Evolutionary conservation across 805 yeast species (phyloP).

Genomic region (Spathaspora gorwiae): DNA sequence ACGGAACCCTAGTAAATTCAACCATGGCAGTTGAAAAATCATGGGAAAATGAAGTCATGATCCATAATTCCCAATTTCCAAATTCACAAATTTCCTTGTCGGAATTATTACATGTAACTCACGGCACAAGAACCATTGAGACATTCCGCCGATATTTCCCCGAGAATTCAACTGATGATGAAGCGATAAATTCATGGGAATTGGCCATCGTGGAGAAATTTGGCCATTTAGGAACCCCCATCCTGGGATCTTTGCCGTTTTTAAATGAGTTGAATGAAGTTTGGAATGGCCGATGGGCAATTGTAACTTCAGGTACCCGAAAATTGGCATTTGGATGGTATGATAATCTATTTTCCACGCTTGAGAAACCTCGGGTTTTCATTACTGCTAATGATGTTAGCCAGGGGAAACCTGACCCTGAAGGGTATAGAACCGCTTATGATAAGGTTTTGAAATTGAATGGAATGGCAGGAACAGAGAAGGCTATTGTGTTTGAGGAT

Average conservation of each 20-base stretch:
- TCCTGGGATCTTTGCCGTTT: slow-evolving; percentile 11
- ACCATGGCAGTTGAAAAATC: slow-evolving; percentile 14
- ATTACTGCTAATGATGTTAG: slow-evolving; percentile 18
- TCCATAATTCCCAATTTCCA: slow-evolving; percentile 12
- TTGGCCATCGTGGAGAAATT: slow-evolving; percentile 10
- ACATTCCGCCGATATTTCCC: slow-evolving; percentile 12
- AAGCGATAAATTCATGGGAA: slow-evolving; percentile 9
- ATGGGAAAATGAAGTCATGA: slow-evolving; percentile 11
- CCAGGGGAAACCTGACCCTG: slow-evolving; percentile 18
- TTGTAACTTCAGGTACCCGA: slow-evolving; percentile 17
- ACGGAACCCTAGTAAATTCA: slow-evolving; percentile 17
- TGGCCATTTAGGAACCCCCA: slow-evolving; percentile 14
- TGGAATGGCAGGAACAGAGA: neutral
- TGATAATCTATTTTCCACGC: slow-evolving; percentile 5
- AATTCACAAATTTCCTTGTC: slow-evolving; percentile 8
- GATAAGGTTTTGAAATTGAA: neutral
- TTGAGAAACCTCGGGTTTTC: slow-evolving; percentile 11
- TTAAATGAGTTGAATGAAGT: slow-evolving; percentile 3
- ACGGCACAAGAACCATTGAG: slow-evolving; percentile 15
- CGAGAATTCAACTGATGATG: slow-evolving; percentile 6
- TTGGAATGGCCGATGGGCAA: slow-evolving; percentile 13
- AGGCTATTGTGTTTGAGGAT: slow-evolving; percentile 17
- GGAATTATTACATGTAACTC: slow-evolving; percentile 11
- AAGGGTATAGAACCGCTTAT: slow-evolving; percentile 13
- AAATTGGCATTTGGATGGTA: slow-evolving; percentile 17